Conservation (phyloP, 306 rosid genomes). For the Medicago arabica region DNA sequence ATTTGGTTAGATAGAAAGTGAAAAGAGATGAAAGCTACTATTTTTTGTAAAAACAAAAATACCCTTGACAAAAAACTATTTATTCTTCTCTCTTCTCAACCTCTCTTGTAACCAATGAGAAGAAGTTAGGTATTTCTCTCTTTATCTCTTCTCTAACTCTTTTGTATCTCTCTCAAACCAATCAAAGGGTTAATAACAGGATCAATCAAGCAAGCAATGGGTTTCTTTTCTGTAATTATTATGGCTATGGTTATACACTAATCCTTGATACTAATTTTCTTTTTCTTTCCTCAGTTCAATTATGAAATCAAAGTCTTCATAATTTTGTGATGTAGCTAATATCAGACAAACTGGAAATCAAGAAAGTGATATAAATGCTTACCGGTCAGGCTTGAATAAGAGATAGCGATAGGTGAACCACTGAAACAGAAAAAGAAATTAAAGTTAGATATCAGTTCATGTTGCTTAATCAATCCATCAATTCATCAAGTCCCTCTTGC, state of each 20-base stretch:
- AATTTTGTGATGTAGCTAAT: not conserved
- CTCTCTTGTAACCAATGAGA: not conserved
- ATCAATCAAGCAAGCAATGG: not conserved
- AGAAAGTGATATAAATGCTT: conserved; percentile 34
- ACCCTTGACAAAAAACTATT: not conserved
- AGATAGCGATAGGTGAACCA: conserved; percentile 96
- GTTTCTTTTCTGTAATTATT: conserved; percentile 5
- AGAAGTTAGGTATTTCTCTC: not conserved
- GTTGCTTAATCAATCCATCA: not conserved
- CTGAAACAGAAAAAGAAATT: conserved; percentile 61
- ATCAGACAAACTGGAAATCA: conserved; percentile 30
- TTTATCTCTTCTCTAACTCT: not conserved
- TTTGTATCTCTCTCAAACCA: not conserved
- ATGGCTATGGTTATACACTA: not conserved
- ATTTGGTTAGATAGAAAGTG: too few species aligned
- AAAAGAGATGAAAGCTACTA: too few species aligned
- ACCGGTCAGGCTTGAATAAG: conserved; percentile 92
- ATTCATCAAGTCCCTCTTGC: not conserved
- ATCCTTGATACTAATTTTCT: not conserved
- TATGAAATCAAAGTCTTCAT: not conserved
- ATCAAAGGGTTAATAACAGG: not conserved
- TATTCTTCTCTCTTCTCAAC: not conserved
- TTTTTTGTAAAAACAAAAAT: too few species aligned
- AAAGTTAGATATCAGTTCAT: conserved; percentile 32
- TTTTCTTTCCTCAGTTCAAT: conserved; percentile 12